Evolutionary conservation across 129 eudicot species (phyloP).

Genomic region (Flaveria ramosissima): DNA sequence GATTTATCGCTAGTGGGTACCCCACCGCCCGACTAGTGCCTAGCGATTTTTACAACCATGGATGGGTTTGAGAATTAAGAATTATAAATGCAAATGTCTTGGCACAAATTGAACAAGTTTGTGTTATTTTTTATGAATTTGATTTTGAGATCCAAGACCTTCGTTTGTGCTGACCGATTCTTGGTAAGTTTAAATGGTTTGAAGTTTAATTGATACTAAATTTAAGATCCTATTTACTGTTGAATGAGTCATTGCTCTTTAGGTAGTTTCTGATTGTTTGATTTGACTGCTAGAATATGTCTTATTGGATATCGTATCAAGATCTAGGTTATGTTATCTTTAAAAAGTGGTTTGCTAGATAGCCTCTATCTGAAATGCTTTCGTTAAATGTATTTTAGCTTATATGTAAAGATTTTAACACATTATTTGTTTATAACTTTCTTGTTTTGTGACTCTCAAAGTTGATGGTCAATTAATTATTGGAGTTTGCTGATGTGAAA

Average conservation of each 20-base stretch:
- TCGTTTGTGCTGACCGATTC: slow-evolving; percentile 7
- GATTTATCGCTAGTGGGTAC: too few relatives aligned
- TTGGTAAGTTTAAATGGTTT: too few relatives aligned
- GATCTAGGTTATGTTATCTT: slow-evolving; percentile 10
- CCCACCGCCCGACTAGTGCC: too few relatives aligned
- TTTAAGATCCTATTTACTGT: not conserved
- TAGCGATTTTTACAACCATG: too few relatives aligned
- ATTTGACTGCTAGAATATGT: not conserved
- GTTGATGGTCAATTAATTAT: not conserved
- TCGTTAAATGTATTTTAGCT: not conserved
- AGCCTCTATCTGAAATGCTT: not conserved
- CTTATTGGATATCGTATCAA: slow-evolving; percentile 9
- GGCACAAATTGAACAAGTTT: slow-evolving; percentile 11
- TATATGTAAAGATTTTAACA: not conserved
- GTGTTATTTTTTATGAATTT: not conserved
- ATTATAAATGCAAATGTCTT: not conserved
- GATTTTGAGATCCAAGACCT: slow-evolving; percentile 16
- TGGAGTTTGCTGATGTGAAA: slow-evolving; percentile 1
- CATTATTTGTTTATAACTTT: slow-evolving; percentile 8
- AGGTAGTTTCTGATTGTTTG: slow-evolving; percentile 6
- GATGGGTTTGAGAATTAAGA: not conserved
- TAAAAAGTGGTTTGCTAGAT: not conserved
- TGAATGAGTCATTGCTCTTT: not conserved
- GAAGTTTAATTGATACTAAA: not conserved
- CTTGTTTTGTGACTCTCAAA: not conserved